Base-by-base conservation (phyloP, 2,329 filamentous ascomycete genomes). In the Hymenoscyphus linearis region DNA sequence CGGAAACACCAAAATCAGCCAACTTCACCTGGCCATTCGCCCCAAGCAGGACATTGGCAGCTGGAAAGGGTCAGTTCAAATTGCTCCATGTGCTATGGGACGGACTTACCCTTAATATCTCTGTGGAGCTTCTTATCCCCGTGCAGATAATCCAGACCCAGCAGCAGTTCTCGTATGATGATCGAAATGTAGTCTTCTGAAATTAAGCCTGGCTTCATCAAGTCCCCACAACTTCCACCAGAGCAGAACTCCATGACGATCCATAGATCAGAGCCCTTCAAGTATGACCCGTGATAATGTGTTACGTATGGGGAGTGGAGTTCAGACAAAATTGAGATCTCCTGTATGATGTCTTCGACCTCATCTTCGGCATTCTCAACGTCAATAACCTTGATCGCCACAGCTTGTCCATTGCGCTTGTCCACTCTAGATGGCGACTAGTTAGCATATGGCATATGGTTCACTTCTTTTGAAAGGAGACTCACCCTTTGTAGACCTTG, bases 191-290 rank as follows among this genome's bases (percentile, higher is more conserved):
- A 97, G 68, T 96, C 92, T 77, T 99, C 95, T 22, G 88, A 85
- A 64, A 99, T 93, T 47, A 88, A 78, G 26, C 95, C 95, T 0
- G 95, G 92, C 78, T 96, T 96, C 88, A 99, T 90, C 64, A 99
- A 79, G 74, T 98, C 95, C 55, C 91, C 92, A 73, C 95, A 98
- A 76, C 93, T 98, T 4, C 95, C 95, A 25, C 95, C 95, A 1
- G 93, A 93, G 76, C 95, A 99, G 72, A 95, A 99, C 76, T 99
- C 95, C 95, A 99, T 99, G 74, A 98, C 92, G 69, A 99, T 99
- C 95, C 95, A 99, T 70, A 99, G 79, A 78, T 98, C 91, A 2
- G 93, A 95, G 26, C 93, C 95, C 72, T 96, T 96, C 68, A 96
- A 86, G 73, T 95, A 98, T 60, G 93, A 97, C 67, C 95, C 95